Evolutionary conservation across 257 asterid species (phyloP).

Genomic region (Verbascum thapsus): DNA sequence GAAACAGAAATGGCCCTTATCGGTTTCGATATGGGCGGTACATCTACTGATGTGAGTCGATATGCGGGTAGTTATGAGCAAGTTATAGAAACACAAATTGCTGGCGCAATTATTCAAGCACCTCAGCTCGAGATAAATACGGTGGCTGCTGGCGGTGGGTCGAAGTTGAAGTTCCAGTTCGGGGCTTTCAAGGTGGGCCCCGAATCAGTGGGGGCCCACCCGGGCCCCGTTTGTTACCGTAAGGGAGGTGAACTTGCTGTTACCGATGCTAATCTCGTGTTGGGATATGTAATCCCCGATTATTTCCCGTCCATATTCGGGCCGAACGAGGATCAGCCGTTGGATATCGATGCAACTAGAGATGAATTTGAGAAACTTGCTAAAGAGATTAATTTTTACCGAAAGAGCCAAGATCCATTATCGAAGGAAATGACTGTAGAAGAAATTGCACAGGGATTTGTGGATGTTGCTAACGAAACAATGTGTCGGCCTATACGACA

Average conservation of each 20-base stretch:
- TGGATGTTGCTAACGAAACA: conserved; percentile 92
- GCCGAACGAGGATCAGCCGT: conserved; percentile 78
- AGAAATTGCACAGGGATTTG: conserved; percentile 87
- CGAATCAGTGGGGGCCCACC: conserved; percentile 97
- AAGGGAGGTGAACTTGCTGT: conserved; percentile 93
- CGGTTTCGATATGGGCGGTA: conserved; percentile 99
- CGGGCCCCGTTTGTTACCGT: conserved; percentile 95
- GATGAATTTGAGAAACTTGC: conserved; percentile 80
- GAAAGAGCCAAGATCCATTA: conserved; percentile 67
- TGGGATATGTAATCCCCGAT: conserved; percentile 84
- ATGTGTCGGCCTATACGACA: conserved; percentile 98
- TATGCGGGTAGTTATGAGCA: conserved; percentile 94
- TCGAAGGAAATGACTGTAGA: conserved; percentile 86
- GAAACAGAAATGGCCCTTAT: conserved; percentile 93
- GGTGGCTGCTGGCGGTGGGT: conserved; percentile 99
- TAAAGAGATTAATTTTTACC: conserved; percentile 63
- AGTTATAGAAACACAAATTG: conserved; percentile 86
- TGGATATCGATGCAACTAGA: conserved; percentile 70
- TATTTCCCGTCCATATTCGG: conserved; percentile 95
- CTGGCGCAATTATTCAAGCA: conserved; percentile 94
- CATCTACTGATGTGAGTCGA: conserved; percentile 95
- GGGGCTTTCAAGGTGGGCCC: conserved; percentile 99
- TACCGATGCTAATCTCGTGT: conserved; percentile 89
- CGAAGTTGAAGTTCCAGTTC: conserved; percentile 83
- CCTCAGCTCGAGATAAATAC: conserved; percentile 98